Evolutionary conservation across 768 basidiomycete genomes (phyloP).

Genomic region (Pisolithus albus): DNA sequence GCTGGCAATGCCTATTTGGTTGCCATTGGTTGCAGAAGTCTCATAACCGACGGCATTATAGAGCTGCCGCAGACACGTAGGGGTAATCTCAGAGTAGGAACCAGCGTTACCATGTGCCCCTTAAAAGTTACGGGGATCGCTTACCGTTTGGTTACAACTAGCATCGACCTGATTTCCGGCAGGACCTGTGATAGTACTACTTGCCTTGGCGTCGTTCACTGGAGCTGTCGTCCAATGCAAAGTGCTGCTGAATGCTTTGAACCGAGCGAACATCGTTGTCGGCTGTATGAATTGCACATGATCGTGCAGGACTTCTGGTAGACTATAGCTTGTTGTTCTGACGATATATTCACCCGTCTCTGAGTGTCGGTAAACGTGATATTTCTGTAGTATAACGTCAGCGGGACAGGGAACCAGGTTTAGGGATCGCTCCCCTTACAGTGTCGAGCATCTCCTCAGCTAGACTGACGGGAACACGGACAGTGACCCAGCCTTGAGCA

Average conservation of each 20-base stretch:
- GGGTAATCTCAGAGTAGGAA: constrained; percentile 34
- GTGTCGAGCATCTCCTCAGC: constrained; percentile 71
- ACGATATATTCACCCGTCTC: constrained; percentile 47
- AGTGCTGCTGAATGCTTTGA: constrained; percentile 37
- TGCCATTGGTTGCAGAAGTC: constrained; percentile 36
- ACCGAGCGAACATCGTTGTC: constrained; percentile 58
- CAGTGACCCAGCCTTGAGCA: constrained; percentile 63
- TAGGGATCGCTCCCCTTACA: constrained; percentile 29
- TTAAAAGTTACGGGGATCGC: not conserved
- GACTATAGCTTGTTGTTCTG: constrained; percentile 63
- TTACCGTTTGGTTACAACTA: constrained; percentile 37
- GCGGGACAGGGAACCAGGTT: not conserved
- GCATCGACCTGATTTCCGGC: constrained; percentile 38
- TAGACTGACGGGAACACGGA: constrained; percentile 48
- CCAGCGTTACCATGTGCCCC: constrained; percentile 7
- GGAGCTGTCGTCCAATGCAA: constrained; percentile 24
- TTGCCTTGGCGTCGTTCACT: not conserved
- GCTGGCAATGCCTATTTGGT: constrained; percentile 48
- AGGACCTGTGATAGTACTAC: constrained; percentile 18
- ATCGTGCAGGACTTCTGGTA: constrained; percentile 50
- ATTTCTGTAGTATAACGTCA: constrained; percentile 37
- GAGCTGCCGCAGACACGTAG: constrained; percentile 46
- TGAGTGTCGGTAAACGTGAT: constrained; percentile 53
- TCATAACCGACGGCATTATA: constrained; percentile 47
- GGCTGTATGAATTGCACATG: constrained; percentile 68